A percentile compares a stretch with the other conserved stretches of the same genome.
These are phyloP conservation scores for Waltergamsia citrina DNA, from an alignment of 2,329 filamentous ascomycete genomes.

Conservation along the genomic window DNA sequence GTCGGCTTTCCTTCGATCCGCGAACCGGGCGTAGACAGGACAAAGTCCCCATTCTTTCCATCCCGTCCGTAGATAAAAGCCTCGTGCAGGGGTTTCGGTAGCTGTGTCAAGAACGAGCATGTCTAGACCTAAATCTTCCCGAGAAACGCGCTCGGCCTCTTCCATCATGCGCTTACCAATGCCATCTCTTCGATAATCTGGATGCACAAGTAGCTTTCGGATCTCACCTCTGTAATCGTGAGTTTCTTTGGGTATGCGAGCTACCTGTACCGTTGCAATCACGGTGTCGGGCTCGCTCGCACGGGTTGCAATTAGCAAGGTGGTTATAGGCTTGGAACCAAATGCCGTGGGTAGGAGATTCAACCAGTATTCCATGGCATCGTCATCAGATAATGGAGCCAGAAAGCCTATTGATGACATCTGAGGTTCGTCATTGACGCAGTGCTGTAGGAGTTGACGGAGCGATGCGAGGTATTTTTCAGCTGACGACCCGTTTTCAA, in stretches of 20 bases:
- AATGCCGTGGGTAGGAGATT: constrained; percentile 6
- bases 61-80: constrained; percentile 12
- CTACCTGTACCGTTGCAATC: constrained; percentile 13
- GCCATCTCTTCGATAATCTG: constrained; percentile 9
- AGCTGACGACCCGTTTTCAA: neutral
- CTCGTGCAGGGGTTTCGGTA: constrained; percentile 12
- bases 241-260: constrained; percentile 12
- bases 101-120: constrained; percentile 16
- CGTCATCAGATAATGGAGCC: constrained; percentile 13
- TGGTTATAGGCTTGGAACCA: constrained; percentile 2
- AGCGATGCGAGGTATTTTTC: constrained; percentile 1
- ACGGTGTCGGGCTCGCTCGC: constrained; percentile 5
- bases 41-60: constrained; percentile 18
- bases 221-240: constrained; percentile 15
- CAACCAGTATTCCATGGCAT: constrained; percentile 12
- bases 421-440: constrained; percentile 15
- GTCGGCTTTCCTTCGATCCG: constrained; percentile 9
- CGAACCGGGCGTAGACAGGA: constrained; percentile 13
- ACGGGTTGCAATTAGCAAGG: constrained; percentile 9
- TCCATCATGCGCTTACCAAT: constrained; percentile 13
- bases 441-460: constrained; percentile 10
- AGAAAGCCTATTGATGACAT: constrained; percentile 17
- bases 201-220: constrained; percentile 15
- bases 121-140: constrained; percentile 7
- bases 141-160: constrained; percentile 11